A percentile compares a stretch with the other conserved stretches of the same genome.
Evolutionary conservation across 495 filamentous ascomycete genomes (phyloP).

Genomic region (Amniculicola lignicola): DNA sequence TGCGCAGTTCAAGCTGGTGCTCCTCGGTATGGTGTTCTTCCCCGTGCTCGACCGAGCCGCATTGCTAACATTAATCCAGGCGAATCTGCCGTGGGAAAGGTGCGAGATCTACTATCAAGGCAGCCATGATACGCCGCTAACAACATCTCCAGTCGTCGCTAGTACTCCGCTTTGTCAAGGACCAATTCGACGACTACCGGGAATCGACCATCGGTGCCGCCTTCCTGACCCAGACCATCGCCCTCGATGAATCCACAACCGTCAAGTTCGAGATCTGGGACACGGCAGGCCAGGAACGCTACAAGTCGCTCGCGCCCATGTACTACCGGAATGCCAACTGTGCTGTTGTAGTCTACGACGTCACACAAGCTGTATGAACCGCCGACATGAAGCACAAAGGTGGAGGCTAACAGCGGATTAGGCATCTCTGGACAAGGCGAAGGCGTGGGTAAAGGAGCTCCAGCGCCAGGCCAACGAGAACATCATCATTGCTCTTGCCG

Average conservation of each 20-base stretch:
- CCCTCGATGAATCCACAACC: conserved; percentile 93
- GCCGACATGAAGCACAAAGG: background rate
- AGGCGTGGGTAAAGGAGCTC: conserved; percentile 98
- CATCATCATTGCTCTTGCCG: conserved; percentile 96
- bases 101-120: conserved; percentile 42
- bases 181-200: conserved; percentile 99
- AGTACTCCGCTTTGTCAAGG: conserved; percentile 98
- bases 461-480: conserved; percentile 99
- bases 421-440: conserved; percentile 96
- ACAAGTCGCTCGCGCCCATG: conserved; percentile 98
- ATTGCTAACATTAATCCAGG: conserved; percentile 55
- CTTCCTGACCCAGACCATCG: conserved; percentile 97
- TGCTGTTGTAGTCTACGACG: conserved; percentile 98
- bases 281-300: conserved; percentile 95
- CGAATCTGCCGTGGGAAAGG: conserved; percentile 98
- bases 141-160: conserved; percentile 72
- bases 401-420: conserved; percentile 43
- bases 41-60: background rate
- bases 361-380: conserved; percentile 86
- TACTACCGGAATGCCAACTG: conserved; percentile 99
- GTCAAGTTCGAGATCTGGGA: conserved; percentile 99
- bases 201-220: conserved; percentile 99
- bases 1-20: conserved; percentile 97
- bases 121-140: conserved; percentile 26
- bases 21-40: conserved; percentile 66